phyloP scores from a whole-genome alignment of 768 basidiomycete genomes.

The Rhizopogon salebrosus region DNA sequence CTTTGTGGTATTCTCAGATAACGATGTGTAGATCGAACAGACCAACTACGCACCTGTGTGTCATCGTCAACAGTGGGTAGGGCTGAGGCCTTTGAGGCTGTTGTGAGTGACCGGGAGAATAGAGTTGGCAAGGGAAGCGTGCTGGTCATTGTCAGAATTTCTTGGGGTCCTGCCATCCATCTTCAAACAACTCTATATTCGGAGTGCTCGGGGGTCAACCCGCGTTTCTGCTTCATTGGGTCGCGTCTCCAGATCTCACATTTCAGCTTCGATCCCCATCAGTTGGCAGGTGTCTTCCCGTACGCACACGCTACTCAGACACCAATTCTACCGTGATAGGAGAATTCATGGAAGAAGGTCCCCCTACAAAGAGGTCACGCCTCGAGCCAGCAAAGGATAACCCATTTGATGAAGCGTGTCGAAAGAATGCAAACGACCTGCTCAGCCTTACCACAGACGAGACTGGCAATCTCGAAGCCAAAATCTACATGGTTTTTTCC shows the following conservation, averaged over 20 bases:
- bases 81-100: conserved; percentile 32
- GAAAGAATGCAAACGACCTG: conserved; percentile 29
- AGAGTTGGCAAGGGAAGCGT: conserved; percentile 31
- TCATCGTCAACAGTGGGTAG: conserved; percentile 38
- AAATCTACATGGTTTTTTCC: conserved; percentile 43
- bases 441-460: conserved; percentile 23
- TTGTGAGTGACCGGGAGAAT: conserved; percentile 35
- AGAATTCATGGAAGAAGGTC: not conserved
- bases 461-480: conserved; percentile 36
- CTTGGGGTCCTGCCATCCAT: not conserved
- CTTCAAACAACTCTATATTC: not conserved
- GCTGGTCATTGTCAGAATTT: conserved; percentile 4
- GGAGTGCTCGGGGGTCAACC: conserved; percentile 6
- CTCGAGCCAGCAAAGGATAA: conserved; percentile 2
- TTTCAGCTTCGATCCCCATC: too few relatives aligned
- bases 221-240: not conserved
- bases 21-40: not conserved
- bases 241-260: not conserved
- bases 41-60: conserved; percentile 34
- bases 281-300: not conserved
- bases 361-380: not conserved
- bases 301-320: not conserved
- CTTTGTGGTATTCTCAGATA: conserved; percentile 32
- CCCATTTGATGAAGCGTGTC: conserved; percentile 21
- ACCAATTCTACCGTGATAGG: conserved; percentile 2